A percentile compares a stretch with the other conserved stretches of the same genome.
phyloP scores from a whole-genome alignment of 2,329 filamentous ascomycete genomes.

The Cercospora zeina region DNA sequence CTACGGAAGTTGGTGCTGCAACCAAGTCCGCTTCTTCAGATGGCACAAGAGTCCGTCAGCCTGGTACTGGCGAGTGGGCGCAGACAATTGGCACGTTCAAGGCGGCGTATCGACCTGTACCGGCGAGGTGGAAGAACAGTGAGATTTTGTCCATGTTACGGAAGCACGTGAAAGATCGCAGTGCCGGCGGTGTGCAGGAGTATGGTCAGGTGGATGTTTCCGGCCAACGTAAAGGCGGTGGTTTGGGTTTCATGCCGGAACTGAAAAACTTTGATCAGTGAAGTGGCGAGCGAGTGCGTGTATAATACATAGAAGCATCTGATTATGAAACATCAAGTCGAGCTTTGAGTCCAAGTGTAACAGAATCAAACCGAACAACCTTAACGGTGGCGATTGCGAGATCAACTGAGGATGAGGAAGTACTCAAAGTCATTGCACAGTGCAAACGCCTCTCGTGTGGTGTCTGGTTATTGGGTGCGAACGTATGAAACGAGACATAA shows the following conservation, averaged over 20 bases:
- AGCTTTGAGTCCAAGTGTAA: background rate
- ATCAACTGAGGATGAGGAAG: no score
- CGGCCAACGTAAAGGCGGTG: slow-evolving; percentile 43
- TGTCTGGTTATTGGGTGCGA: no score
- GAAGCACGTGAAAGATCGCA: slow-evolving; percentile 73
- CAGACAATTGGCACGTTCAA: slow-evolving; percentile 94
- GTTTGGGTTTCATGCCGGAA: slow-evolving; percentile 54
- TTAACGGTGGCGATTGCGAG: background rate
- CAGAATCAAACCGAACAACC: background rate
- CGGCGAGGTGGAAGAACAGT: slow-evolving; percentile 78
- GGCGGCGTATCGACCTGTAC: slow-evolving; percentile 89
- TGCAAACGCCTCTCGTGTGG: no score
- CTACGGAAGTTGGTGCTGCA: slow-evolving; percentile 15
- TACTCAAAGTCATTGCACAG: no score
- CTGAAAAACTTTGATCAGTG: slow-evolving; percentile 50
- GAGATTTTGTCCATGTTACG: slow-evolving; percentile 75
- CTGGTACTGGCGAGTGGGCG: slow-evolving; percentile 79
- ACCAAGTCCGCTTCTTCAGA: slow-evolving; percentile 31
- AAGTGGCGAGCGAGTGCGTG: background rate
- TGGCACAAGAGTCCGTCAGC: slow-evolving; percentile 51
- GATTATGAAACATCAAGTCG: background rate
- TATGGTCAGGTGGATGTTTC: slow-evolving; percentile 20
- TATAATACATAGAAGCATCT: background rate
- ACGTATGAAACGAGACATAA: background rate
- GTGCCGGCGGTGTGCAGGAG: slow-evolving; percentile 57